phyloP scores from a whole-genome alignment of 176 grass and related monocot genomes.

The Triticum urartu region DNA sequence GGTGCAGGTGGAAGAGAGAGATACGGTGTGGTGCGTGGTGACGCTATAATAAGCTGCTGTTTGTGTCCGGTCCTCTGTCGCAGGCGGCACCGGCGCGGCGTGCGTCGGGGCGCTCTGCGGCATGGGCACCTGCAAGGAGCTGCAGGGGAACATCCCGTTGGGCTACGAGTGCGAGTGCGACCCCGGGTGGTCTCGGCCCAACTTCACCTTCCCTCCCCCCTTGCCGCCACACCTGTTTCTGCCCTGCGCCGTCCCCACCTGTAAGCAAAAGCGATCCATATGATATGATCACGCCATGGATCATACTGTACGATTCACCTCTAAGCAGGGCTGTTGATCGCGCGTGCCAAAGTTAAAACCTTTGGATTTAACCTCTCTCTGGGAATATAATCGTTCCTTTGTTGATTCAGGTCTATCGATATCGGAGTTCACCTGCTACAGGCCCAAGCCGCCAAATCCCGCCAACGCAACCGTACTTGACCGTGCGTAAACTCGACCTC shows the following conservation, averaged over 20 bases:
- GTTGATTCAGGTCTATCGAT: not conserved
- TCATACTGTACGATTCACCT: no score
- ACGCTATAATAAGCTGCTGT: not conserved
- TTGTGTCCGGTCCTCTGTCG: not conserved
- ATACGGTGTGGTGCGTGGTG: not conserved
- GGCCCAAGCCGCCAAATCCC: not conserved
- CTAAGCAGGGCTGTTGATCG: no score
- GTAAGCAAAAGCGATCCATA: not conserved
- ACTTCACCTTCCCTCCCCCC: not conserved
- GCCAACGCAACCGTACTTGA: not conserved
- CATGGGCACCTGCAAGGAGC: conserved; percentile 26
- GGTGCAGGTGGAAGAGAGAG: not conserved
- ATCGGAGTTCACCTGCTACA: not conserved
- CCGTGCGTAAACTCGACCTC: not conserved
- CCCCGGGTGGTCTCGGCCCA: conserved; percentile 7
- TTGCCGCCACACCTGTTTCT: no score
- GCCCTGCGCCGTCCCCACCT: conserved; percentile 25
- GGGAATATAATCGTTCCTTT: no score
- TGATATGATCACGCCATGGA: not conserved
- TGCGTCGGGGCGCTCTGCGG: conserved; percentile 27
- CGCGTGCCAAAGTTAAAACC: no score
- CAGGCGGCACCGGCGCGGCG: not conserved
- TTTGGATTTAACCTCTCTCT: no score
- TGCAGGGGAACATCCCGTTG: not conserved
- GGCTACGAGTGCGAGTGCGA: conserved; percentile 28